Conservation (phyloP, 2,329 filamentous ascomycete species). For the Paecilomyces sp. region DNA sequence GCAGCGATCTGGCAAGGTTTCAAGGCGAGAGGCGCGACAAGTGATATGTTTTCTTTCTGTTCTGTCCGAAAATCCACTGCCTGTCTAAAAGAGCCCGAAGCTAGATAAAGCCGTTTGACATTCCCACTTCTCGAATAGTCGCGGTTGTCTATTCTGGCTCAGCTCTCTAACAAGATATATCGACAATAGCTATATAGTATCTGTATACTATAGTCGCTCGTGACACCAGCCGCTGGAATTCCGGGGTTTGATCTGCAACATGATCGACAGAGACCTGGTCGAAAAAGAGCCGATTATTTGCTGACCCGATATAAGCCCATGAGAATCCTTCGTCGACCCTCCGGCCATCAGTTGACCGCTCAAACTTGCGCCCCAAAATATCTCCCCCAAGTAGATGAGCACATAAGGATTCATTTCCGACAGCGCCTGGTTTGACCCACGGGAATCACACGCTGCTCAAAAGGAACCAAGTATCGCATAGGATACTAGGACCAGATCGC, state of each 20-base stretch:
- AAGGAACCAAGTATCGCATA: neutral
- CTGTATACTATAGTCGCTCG: conserved; percentile 40
- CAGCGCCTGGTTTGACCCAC: neutral
- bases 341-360: neutral
- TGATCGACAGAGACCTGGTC: conserved; percentile 13
- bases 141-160: conserved; percentile 42
- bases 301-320: conserved; percentile 3
- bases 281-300: conserved; percentile 6
- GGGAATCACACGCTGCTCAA: neutral
- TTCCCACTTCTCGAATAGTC: conserved; percentile 26
- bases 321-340: neutral
- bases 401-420: neutral
- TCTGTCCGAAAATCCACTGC: conserved; percentile 32
- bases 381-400: neutral
- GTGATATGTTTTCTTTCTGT: conserved; percentile 25
- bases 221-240: conserved; percentile 25
- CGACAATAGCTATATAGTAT: conserved; percentile 60
- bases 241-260: conserved; percentile 16
- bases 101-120: conserved; percentile 55
- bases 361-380: neutral
- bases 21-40: conserved; percentile 22
- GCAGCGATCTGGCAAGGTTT: conserved; percentile 15
- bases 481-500: neutral
- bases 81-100: conserved; percentile 67
- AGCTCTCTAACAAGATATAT: conserved; percentile 65